Percentiles rank a stretch among this genome's conserved stretches.
phyloP scores from a whole-genome alignment of 1,284 basidiomycete genomes.

The Marasmius fiardii region DNA sequence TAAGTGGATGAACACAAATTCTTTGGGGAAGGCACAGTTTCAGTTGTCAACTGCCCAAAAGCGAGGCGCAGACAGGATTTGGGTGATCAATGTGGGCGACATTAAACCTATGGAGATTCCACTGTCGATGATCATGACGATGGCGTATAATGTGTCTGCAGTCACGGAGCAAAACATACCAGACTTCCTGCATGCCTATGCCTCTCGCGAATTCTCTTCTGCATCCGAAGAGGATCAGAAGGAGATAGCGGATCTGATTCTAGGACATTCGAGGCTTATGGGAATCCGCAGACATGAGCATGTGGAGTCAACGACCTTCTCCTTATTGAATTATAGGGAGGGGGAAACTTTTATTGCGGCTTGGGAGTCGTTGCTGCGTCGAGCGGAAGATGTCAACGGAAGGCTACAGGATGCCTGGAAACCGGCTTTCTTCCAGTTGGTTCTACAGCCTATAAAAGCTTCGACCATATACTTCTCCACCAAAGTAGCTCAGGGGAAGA shows the following conservation, averaged over 20 bases:
- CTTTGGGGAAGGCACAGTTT: slow-evolving; percentile 7
- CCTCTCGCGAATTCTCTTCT: neutral
- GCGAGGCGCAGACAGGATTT: slow-evolving; percentile 4
- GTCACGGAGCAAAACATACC: neutral
- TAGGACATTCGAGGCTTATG: neutral
- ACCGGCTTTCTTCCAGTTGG: slow-evolving; percentile 10
- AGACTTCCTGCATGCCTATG: neutral
- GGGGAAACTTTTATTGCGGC: neutral
- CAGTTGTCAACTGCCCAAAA: slow-evolving; percentile 1
- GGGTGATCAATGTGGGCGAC: slow-evolving; percentile 11
- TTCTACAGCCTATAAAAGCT: slow-evolving; percentile 10
- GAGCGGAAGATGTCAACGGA: neutral
- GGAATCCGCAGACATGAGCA: slow-evolving; percentile 4
- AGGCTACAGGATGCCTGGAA: neutral
- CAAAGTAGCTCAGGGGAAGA: slow-evolving; percentile 3
- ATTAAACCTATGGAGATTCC: slow-evolving; percentile 12
- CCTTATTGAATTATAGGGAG: slow-evolving; percentile 7
- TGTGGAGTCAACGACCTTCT: slow-evolving; percentile 2
- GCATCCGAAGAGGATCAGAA: neutral
- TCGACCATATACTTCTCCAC: slow-evolving; percentile 2
- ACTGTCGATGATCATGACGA: slow-evolving; percentile 7
- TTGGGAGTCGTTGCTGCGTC: slow-evolving; percentile 1
- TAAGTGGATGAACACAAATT: slow-evolving; percentile 14
- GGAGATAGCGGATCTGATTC: neutral
- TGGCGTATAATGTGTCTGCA: slow-evolving; percentile 8